Evolutionary conservation across 1,284 basidiomycete species (phyloP), one percentile per base, ranked within the genome.

Genomic region (Laetiporus sulphureus): DNA sequence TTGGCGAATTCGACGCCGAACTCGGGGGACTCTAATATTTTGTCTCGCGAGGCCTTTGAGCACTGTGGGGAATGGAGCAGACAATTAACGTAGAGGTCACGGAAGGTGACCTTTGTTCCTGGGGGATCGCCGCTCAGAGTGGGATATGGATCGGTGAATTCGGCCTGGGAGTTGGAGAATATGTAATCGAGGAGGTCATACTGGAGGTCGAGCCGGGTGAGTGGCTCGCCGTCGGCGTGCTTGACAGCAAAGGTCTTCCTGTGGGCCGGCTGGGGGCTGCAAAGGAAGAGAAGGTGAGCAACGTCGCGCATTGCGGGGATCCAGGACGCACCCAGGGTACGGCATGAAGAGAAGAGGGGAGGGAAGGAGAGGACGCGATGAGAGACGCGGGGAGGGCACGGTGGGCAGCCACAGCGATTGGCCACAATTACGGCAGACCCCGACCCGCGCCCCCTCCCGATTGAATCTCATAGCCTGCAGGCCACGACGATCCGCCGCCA

Each of bases 41-140:
- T 91, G 58, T 92, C 86, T 57, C 86, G 83, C 59, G 91, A 77
- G 20, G 85, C 82, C 64, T 89, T 90, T 42, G 91, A 91, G 61
- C 88, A 91, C 65, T 85, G 88, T 50, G 71, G 75, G 21, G 86
- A 89, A 59, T 81, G 78, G 60, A 85, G 77, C 45, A 93, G 61
- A 11, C 86, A 77, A 56, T 85, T 82, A 47, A 91, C 73, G 62
- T 93, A 95, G 49, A 94, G 74, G 59, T 92, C 86, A 50, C 80
- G 75, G 60, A 95, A 94, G 40, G 79, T 79, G 60, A 86, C 70
- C 57, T 72, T 79, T 36, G 67, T 70, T 44, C 68, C 68, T 38
- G 69, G 66, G 4, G 62, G 60, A 47, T 73, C 73, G 45, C 68
- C 63, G 42, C 50, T 58, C 32, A 58, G 59, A 44, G 58, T 61